phyloP scores from a whole-genome alignment of 2,329 filamentous ascomycete species.

The Trichoderma aggressivum region DNA sequence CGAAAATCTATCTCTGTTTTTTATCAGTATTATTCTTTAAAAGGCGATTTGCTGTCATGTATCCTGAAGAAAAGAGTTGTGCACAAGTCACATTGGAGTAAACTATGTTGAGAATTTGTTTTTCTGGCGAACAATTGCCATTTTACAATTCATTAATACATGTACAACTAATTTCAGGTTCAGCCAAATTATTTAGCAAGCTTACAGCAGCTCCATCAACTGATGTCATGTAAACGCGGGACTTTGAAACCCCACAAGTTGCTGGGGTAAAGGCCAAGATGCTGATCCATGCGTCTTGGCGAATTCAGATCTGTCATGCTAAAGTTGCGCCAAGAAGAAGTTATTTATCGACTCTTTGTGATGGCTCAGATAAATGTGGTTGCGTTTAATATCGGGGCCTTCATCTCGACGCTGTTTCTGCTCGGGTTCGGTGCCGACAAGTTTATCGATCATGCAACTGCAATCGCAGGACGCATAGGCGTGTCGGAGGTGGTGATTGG shows the following conservation, averaged over 20 bases:
- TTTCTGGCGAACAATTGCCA: neutral
- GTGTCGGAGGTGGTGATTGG: conserved; percentile 47
- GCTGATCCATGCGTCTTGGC: neutral
- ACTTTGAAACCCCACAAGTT: neutral
- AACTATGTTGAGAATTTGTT: neutral
- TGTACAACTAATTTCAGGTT: neutral
- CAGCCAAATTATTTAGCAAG: neutral
- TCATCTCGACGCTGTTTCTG: neutral
- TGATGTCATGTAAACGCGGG: neutral
- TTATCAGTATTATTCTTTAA: neutral
- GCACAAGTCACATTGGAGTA: neutral
- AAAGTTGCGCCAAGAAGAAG: neutral
- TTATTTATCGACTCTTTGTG: neutral
- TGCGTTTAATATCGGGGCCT: neutral
- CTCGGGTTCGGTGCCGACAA: neutral
- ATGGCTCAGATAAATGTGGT: neutral
- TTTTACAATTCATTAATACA: neutral
- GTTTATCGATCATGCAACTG: neutral
- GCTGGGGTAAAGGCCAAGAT: neutral
- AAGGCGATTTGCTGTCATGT: neutral
- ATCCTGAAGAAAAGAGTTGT: neutral
- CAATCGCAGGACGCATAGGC: conserved; percentile 26
- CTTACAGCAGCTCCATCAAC: neutral
- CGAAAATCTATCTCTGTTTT: neutral
- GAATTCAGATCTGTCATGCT: neutral